Evolutionary conservation across 257 asterid species (phyloP), one percentile per base, ranked within the genome.

Genomic region (Scutellaria baicalensis): DNA sequence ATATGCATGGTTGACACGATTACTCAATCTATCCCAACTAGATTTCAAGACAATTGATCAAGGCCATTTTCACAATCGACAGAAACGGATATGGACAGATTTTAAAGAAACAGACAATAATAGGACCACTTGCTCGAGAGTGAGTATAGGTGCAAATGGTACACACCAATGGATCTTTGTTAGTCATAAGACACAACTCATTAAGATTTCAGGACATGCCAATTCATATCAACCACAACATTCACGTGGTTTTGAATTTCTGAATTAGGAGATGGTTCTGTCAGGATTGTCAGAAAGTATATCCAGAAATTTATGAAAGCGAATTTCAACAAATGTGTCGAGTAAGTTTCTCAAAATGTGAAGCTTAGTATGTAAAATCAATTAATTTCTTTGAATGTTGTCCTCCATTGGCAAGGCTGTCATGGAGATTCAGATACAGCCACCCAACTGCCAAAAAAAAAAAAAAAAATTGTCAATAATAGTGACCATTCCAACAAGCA

Each of bases 381-480:
- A 20, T 43, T 27, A 11, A 39, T 71, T 59, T 54, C 62, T 66
- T 76, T 43, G 52, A 57, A 50, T 48, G 72, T 8, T 17, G 43
- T 51, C 39, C 66, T 64, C 69, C 52, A 70, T 47, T 27, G 33
- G 52, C 79, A 70, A 47, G 42, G 62, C 49, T 66, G 68, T 10
- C 16, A 9, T 21, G 49, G 31, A 33, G 40, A 74, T 14, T 89
- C 88, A 93, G 79, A 82, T 1, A 70, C 89, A 87, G 70, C 96
- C 99, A 73, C 97, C 97, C 90, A 91, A 81, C 98, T 93, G 95
- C 74, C 72, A 84, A 71, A 66, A 57, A 48, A n/a, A 10, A 13
- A 31, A 31, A 20, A 17, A 12, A 54, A 8, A 7, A 73, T 31
- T 17, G 21, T 61, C 42, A 70, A 31, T 23, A 67, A 45, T 31